These are phyloP conservation scores for Nitzschia inconspicua DNA, from an alignment of 108 stramenopile genomes.

Conservation along the genomic window DNA sequence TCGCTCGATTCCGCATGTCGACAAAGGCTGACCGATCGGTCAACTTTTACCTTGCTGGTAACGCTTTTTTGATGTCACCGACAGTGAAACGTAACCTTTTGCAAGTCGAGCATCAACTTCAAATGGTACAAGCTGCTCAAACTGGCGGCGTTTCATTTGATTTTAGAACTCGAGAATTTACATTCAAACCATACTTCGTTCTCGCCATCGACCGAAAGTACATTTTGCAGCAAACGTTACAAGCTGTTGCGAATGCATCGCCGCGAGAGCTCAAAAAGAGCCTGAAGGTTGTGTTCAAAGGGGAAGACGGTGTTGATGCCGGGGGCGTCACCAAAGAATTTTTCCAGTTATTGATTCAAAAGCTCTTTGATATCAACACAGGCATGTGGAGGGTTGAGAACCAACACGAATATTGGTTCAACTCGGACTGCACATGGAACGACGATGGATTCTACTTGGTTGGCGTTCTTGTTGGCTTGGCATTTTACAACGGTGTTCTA, in stretches of 20 bases:
- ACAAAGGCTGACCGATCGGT: constrained; percentile 30
- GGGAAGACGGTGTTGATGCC: constrained; percentile 94
- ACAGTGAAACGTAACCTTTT: constrained; percentile 59
- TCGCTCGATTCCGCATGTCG: constrained; percentile 44
- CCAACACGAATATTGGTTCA: constrained; percentile 86
- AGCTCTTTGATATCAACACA: constrained; percentile 82
- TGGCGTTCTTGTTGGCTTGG: constrained; percentile 85
- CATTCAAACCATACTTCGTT: constrained; percentile 57
- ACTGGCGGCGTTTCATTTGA: constrained; percentile 20
- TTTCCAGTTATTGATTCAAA: constrained; percentile 82
- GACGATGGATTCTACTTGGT: constrained; percentile 76
- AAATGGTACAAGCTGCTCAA: constrained; percentile 57
- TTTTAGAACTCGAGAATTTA: constrained; percentile 29
- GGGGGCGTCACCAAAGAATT: constrained; percentile 96
- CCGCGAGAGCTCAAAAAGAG: constrained; percentile 67
- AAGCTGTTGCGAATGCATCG: constrained; percentile 49
- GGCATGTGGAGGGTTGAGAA: constrained; percentile 80
- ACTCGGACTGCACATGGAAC: constrained; percentile 79
- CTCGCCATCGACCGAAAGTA: constrained; percentile 69
- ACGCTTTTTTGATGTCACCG: constrained; percentile 67
- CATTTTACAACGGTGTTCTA: constrained; percentile 88
- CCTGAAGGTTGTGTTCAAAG: constrained; percentile 76
- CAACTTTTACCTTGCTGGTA: constrained; percentile 52
- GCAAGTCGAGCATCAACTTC: constrained; percentile 63
- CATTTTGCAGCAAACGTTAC: constrained; percentile 60